Base-by-base conservation (phyloP, 129 eudicot genomes). In the Ambrosia artemisiifolia region DNA sequence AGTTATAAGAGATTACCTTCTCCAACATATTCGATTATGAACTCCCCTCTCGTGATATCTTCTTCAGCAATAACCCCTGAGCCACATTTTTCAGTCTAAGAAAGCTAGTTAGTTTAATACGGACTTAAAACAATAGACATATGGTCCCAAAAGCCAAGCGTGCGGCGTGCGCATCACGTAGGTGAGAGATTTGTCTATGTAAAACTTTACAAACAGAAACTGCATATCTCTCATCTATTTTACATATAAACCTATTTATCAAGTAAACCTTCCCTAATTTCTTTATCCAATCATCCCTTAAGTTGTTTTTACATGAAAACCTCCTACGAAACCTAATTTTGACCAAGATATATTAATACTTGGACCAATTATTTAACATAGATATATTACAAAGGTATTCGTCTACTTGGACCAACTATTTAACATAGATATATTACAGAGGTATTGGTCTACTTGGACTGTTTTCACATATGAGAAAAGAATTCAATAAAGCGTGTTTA, bases 41-140 rank as follows among this genome's bases (percentile, higher is more conserved):
- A 95, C 71, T 95, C 99, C 71, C 99, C 99, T 67, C 49, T 82
- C 69, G 73, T 85, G 60, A 95, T 95, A 73, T 91, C 88, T 84
- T 95, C 99, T 40, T 90, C 94, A 59, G 99, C 97, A 68, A 91
- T 96, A 69, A 95, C 83, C 63, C 99, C 99, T 51, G 90, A 77
- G 54, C 99, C 99, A 63, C 99, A 95, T 81, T 91, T 95, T 84
- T 95, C 97, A 18, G 99, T 95, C 99, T 95, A 81, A 74, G 71
- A 57, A 54, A 70, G 74, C 65, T 82, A 18, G 30, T 73, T 66
- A 76, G 72, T 53, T 47, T 68, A 12, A 59, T n/a, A 67, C 13
- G 53, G 34, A 56, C 32, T 14, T 42, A 62, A 32, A 44, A 28
- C 33, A 19, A 74, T 61, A 28, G 24, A 20, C 12, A 16, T 2